phyloP scores from a whole-genome alignment of 192 early-diverging fungal genomes.

The Coemansia sp. region DNA sequence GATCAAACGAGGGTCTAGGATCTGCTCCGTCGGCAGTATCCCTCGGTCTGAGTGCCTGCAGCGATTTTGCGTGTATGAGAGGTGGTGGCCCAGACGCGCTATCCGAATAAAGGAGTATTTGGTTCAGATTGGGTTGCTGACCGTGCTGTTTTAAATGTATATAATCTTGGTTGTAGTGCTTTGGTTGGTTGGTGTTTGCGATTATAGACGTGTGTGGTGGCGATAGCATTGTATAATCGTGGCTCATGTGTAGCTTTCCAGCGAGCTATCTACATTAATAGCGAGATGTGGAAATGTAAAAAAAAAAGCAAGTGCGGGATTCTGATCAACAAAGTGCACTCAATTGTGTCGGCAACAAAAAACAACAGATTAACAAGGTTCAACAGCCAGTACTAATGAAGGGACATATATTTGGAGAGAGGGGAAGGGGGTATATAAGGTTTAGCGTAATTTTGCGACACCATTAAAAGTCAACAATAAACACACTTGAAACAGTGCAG shows the following conservation, averaged over 20 bases:
- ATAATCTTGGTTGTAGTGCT: not conserved
- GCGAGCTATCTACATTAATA: not conserved
- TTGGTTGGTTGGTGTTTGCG: not conserved
- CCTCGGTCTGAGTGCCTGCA: not conserved
- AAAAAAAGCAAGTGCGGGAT: too few species aligned
- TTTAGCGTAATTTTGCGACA: not conserved
- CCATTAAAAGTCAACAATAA: not conserved
- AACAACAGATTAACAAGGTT: too few species aligned
- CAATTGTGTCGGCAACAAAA: too few species aligned
- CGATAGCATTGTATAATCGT: constrained; percentile 5
- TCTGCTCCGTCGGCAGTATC: not conserved
- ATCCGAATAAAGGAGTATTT: not conserved
- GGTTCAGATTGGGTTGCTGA: not conserved
- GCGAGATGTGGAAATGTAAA: not conserved
- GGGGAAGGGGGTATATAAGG: not conserved
- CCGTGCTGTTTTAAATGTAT: not conserved
- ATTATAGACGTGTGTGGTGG: not conserved
- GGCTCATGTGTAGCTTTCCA: not conserved
- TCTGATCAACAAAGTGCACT: too few species aligned
- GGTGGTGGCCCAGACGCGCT: not conserved
- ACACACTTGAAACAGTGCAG: not conserved
- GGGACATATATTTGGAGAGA: too few species aligned
- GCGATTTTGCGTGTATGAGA: not conserved
- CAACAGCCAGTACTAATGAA: too few species aligned
- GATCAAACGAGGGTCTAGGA: not conserved